A percentile compares a stretch with the other conserved stretches of the same genome.
These are phyloP conservation scores for Monarda citriodora DNA, from an alignment of 305 asterid genomes.

Conservation along the genomic window DNA sequence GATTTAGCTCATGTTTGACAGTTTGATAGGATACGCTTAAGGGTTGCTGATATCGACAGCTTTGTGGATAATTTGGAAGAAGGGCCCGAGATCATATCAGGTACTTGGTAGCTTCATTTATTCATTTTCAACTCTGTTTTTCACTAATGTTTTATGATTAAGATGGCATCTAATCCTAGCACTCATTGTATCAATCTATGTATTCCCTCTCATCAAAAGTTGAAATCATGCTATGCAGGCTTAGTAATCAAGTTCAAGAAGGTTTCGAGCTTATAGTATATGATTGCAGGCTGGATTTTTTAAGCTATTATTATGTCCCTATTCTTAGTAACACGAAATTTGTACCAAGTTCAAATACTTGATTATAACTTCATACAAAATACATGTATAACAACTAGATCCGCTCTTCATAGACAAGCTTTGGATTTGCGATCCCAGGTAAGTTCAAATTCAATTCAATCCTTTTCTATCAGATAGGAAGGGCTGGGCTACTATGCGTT, in stretches of 20 bases:
- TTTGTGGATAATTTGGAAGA: conserved; percentile 85
- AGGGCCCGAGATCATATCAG: conserved; percentile 96
- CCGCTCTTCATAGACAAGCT: too few relatives aligned
- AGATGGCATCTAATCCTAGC: neutral
- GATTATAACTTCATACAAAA: too few relatives aligned
- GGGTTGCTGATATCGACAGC: conserved; percentile 91
- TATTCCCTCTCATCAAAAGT: conserved; percentile 2
- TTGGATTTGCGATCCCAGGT: too few relatives aligned
- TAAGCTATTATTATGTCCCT: conserved; percentile 1
- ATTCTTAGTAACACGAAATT: neutral
- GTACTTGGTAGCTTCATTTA: conserved; percentile 30
- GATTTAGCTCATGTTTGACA: neutral
- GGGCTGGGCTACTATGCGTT: too few relatives aligned
- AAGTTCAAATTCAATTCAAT: too few relatives aligned
- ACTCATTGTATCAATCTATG: neutral
- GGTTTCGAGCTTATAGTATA: conserved; percentile 20
- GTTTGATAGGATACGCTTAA: conserved; percentile 52
- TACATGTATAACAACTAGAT: too few relatives aligned
- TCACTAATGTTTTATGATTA: neutral
- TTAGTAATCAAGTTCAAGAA: conserved; percentile 58
- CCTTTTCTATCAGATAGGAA: too few relatives aligned
- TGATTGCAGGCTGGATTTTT: conserved; percentile 8
- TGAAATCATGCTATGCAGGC: conserved; percentile 56
- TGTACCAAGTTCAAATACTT: too few relatives aligned
- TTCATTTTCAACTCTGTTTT: neutral